These are phyloP conservation scores for Stagonosporopsis vannaccii DNA, from an alignment of 2,329 filamentous ascomycete species.

Conservation along the genomic window DNA sequence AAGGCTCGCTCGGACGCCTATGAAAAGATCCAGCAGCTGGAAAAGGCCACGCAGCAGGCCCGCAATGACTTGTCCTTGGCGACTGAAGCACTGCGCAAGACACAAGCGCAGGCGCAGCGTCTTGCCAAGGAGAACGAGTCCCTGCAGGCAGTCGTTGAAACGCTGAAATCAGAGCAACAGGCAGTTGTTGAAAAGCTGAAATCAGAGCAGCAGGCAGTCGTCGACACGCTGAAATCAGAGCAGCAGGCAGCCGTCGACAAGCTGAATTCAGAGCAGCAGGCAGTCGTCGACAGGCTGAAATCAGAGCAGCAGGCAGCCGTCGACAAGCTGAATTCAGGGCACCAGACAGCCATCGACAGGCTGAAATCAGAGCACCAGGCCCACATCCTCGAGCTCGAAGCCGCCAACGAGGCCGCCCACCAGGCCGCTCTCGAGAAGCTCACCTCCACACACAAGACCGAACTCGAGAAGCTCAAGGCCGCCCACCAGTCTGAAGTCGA, in stretches of 20 bases:
- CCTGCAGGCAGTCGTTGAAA: conserved; percentile 26
- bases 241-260: conserved; percentile 11
- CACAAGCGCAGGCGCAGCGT: conserved; percentile 50
- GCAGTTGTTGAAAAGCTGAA: conserved; percentile 19
- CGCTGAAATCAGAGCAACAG: conserved; percentile 3
- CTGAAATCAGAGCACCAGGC: conserved; percentile 24
- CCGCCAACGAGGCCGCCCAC: conserved; percentile 11
- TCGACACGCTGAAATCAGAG: conserved; percentile 9
- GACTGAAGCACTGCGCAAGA: conserved; percentile 30
- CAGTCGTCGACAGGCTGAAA: conserved; percentile 6
- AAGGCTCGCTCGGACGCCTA: conserved; percentile 36
- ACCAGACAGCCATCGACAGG: conserved; percentile 2
- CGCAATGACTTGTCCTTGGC: conserved; percentile 36
- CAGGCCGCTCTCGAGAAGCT: conserved; percentile 14
- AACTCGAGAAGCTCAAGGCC: conserved; percentile 5
- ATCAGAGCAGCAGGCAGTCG: conserved; percentile 4
- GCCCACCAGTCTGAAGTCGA: conserved; percentile 9
- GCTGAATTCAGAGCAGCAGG: conserved; percentile 19
- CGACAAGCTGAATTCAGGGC: neutral
- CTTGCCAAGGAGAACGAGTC: conserved; percentile 42
- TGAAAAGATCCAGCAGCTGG: conserved; percentile 36
- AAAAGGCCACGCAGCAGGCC: conserved; percentile 35
- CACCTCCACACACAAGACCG: conserved; percentile 15
- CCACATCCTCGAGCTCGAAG: conserved; percentile 8
- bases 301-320: no score